Conservation (phyloP, 805 yeast species). For the Starmera caribaea region DNA sequence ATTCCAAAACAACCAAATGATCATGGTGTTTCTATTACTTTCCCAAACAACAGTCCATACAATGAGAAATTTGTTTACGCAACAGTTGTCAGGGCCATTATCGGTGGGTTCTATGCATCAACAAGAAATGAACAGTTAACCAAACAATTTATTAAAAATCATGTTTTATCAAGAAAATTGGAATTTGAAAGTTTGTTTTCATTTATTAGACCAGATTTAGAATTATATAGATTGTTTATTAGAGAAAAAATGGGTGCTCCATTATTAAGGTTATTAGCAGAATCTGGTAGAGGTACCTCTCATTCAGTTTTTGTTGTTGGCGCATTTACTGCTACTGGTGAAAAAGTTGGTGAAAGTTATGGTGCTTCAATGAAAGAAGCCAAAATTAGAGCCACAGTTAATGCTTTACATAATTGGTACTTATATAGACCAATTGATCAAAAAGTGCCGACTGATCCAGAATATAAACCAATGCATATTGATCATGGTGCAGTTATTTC, state of each 20-base stretch:
- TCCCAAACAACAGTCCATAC: slow-evolving; percentile 20
- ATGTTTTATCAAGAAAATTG: slow-evolving; percentile 74
- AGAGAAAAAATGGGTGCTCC: slow-evolving; percentile 70
- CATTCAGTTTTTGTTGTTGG: slow-evolving; percentile 89
- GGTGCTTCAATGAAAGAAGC: slow-evolving; percentile 89
- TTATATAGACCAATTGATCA: slow-evolving; percentile 72
- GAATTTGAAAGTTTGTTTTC: slow-evolving; percentile 66
- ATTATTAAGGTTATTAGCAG: slow-evolving; percentile 75
- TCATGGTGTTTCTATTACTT: slow-evolving; percentile 43
- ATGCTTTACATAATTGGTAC: slow-evolving; percentile 87
- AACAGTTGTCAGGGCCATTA: slow-evolving; percentile 67
- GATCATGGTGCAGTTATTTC: slow-evolving; percentile 34
- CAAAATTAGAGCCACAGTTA: slow-evolving; percentile 83
- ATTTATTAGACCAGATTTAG: slow-evolving; percentile 80
- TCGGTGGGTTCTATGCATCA: slow-evolving; percentile 77
- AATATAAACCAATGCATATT: slow-evolving; percentile 27
- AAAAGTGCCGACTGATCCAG: slow-evolving; percentile 50
- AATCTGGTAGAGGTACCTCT: slow-evolving; percentile 81
- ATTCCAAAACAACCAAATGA: slow-evolving; percentile 24
- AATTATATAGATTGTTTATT: slow-evolving; percentile 65
- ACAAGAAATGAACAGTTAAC: slow-evolving; percentile 47
- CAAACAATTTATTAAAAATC: slow-evolving; percentile 58
- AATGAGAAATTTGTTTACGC: slow-evolving; percentile 33
- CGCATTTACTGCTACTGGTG: slow-evolving; percentile 60
- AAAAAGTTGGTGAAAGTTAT: slow-evolving; percentile 85